Evolutionary conservation across 345 rosid species (phyloP), one percentile per base, ranked within the genome.

Genomic region (Hibiscus mutabilis): DNA sequence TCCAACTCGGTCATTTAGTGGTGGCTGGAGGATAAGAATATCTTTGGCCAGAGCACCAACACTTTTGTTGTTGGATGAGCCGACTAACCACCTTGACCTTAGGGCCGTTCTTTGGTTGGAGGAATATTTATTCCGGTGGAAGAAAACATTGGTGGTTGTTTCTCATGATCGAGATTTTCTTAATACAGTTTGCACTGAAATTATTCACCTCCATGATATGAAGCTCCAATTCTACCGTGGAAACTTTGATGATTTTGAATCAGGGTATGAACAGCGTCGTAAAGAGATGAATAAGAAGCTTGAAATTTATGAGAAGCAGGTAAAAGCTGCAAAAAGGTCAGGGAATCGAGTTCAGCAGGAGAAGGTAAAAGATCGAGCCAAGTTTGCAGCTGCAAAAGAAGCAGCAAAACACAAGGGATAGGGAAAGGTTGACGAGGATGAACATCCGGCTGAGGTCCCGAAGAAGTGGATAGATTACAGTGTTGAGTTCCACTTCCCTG

Each of bases 11-110:
- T 92, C 96, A 2, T 95, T 95, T 77, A 92, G 97, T 77, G 99
- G 97, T 81, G 99, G 99, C 19, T 95, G 97, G 99, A 90, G 99
- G 83, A 95, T 95, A 97, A 82, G 97, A 75, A 95, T 95, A 71
- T 92, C 99, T 3, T 75, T 95, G 73, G 99, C 97, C 6, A 81
- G 99, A 79, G 99, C 99, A 60, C 99, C 97, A 21, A 95, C 99
- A 27, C 90, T 95, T 35, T 73, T 95, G 78, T 68, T 92, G 75
- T 79, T 95, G 74, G 97, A 95, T 82, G 99, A 95, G 73, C 99
- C 99, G 19, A 95, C 97, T 60, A 95, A 95, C 83, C 99, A 95
- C 79, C 96, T 95, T 33, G 99, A 95, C 81, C 90, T 92, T 29
- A 80, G 97, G 72, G 99, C 97, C 22, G 97, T 92, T 71, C 89